Evolutionary conservation across 2,329 filamentous ascomycete genomes (phyloP), one percentile per base, ranked within the genome.

Genomic region (Aspergillus sp.): DNA sequence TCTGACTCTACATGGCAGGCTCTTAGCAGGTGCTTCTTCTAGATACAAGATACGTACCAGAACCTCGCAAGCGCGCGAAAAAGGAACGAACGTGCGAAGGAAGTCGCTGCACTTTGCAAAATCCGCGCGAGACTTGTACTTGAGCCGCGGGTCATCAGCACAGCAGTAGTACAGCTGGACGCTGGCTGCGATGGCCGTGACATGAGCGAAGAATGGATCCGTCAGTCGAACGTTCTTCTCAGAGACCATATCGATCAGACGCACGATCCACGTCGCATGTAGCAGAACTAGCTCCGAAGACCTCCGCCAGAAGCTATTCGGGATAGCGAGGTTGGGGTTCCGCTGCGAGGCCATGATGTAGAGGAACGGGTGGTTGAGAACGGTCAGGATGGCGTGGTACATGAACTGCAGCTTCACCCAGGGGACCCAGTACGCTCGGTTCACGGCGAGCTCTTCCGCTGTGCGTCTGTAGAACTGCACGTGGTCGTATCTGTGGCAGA

Each of bases 121-220:
- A 61, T 84, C 82, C 1, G 79, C 79, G 31, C 82, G 83, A 0
- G 82, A 84, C 68, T 84, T 84, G 67, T 81, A 79, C 62, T 83
- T 84, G 11, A 84, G 66, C 54, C 79, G 74, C 0, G 80, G 67
- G 7, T 83, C 81, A 0, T 81, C 81, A 0, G 83, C 82, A 46
- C 82, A 83, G 66, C 82, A 84, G 62, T 83, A 84, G 64, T 84
- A 85, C 0, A 85, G 74, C 57, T 84, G 83, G 2, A 85, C 81
- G 0, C 82, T 85, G 0, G 82, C 83, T 0, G 83, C 82, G 41
- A 85, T 83, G 3, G 82, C 82, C 0, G 82, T 81, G 1, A 77
- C 78, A 48, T 85, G 82, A 0, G 80, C 82, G 38, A 85, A 82
- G 67, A 84, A 85, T 0, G 83, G 83, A 64, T 85, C 83, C 3